These are phyloP conservation scores for Sphagnum contortum DNA, from an alignment of 225 moss, liverwort and hornwort species.

Conservation along the genomic window DNA sequence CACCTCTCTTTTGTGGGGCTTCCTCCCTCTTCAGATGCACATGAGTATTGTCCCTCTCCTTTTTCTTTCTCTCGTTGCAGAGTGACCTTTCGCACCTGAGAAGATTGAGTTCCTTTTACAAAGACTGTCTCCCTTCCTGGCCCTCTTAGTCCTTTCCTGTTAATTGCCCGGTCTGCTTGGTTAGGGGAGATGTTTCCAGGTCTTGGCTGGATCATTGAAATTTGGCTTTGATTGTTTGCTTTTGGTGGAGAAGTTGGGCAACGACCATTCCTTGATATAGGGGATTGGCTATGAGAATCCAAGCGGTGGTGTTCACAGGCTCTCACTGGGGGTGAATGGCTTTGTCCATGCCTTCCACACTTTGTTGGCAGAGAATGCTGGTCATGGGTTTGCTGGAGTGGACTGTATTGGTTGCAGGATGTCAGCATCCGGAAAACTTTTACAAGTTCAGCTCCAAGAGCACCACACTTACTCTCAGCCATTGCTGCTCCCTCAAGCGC, in stretches of 20 bases:
- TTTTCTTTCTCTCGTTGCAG: slow-evolving; percentile 3
- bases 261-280: background rate
- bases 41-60: background rate
- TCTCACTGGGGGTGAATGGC: background rate
- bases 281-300: slow-evolving; percentile 7
- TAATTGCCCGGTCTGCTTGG: background rate
- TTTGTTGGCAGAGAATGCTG: background rate
- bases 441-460: slow-evolving; percentile 76
- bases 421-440: slow-evolving; percentile 80
- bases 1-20: slow-evolving; percentile 2
- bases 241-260: background rate
- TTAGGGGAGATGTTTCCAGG: background rate
- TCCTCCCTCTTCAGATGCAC: slow-evolving; percentile 3
- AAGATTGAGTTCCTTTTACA: background rate
- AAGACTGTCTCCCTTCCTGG: slow-evolving; percentile 1
- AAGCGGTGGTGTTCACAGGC: background rate
- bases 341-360: background rate
- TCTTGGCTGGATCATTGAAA: background rate
- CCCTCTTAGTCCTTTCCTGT: background rate
- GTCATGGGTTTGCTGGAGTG: slow-evolving; percentile 5
- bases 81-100: slow-evolving; percentile 1
- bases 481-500: slow-evolving; percentile 59
- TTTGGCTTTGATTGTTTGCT: slow-evolving; percentile 6
- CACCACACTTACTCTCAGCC: slow-evolving; percentile 60
- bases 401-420: slow-evolving; percentile 25